Conservation (phyloP, 345 rosid species). For the Salix arbutifolia region DNA sequence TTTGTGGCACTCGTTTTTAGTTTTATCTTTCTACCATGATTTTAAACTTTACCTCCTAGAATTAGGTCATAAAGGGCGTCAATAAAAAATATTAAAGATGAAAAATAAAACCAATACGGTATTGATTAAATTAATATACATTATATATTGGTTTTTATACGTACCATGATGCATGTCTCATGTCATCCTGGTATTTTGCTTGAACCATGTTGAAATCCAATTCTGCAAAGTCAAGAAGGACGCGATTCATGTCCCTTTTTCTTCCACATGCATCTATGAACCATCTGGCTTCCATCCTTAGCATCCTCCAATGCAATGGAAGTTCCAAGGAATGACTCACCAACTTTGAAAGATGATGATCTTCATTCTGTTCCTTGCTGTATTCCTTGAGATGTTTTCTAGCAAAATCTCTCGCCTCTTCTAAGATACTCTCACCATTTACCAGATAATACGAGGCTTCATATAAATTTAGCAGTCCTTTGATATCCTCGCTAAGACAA, state of each 20-base stretch:
- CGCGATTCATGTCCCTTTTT: slow-evolving; percentile 10
- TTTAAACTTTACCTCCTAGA: too few relatives aligned
- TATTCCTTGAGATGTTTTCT: slow-evolving; percentile 21
- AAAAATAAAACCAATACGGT: too few relatives aligned
- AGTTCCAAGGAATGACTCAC: slow-evolving; percentile 34
- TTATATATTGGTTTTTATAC: not conserved
- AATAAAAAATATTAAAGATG: too few relatives aligned
- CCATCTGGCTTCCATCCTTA: slow-evolving; percentile 30
- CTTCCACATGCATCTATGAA: slow-evolving; percentile 27
- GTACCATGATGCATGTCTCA: slow-evolving; percentile 10
- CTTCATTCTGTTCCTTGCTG: not conserved
- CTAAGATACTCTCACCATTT: slow-evolving; percentile 22
- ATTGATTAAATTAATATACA: too few relatives aligned
- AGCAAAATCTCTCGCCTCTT: slow-evolving; percentile 24
- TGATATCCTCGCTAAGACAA: slow-evolving; percentile 15
- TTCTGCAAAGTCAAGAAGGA: slow-evolving; percentile 31
- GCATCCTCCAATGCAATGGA: slow-evolving; percentile 35
- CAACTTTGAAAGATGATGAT: slow-evolving; percentile 6
- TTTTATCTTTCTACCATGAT: too few relatives aligned
- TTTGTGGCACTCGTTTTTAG: too few relatives aligned
- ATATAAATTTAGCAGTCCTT: slow-evolving; percentile 29
- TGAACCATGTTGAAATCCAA: slow-evolving; percentile 35
- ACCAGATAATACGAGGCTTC: slow-evolving; percentile 32
- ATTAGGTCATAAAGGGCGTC: too few relatives aligned
- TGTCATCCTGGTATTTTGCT: slow-evolving; percentile 31